A percentile compares a stretch with the other conserved stretches of the same genome.
Conservation (phyloP, 305 asterid species). For the Fraxinus latifolia region DNA sequence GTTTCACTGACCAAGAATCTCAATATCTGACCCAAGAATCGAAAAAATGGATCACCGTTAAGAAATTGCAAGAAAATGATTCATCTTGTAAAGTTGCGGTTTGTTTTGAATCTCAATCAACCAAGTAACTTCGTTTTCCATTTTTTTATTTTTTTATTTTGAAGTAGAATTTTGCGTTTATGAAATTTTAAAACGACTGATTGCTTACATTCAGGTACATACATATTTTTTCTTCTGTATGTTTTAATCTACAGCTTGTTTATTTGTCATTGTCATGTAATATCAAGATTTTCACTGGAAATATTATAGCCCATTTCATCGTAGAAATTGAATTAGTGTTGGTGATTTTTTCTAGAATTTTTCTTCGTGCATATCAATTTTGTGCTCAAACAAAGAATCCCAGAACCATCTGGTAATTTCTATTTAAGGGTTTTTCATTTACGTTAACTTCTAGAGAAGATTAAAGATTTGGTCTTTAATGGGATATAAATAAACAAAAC, state of each 20-base stretch:
- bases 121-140: conserved; percentile 31
- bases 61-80: conserved; percentile 28
- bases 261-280: neutral
- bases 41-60: conserved; percentile 49
- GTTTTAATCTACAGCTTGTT: neutral
- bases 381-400: neutral
- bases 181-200: neutral
- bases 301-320: neutral
- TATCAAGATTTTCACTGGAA: neutral
- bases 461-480: neutral
- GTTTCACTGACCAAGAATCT: conserved; percentile 40
- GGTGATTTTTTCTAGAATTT: neutral
- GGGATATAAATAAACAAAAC: neutral
- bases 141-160: neutral
- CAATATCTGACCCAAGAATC: conserved; percentile 28
- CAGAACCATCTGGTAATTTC: neutral
- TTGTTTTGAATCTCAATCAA: conserved; percentile 39
- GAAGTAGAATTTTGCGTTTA: neutral
- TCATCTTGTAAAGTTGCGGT: conserved; percentile 35
- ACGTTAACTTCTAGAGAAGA: neutral
- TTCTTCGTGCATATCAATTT: neutral
- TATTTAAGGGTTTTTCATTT: neutral
- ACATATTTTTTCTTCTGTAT: neutral
- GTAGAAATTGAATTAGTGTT: neutral
- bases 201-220: neutral